These are phyloP conservation scores for Mangifera indica DNA, from an alignment of 345 rosid species.

Conservation along the genomic window DNA sequence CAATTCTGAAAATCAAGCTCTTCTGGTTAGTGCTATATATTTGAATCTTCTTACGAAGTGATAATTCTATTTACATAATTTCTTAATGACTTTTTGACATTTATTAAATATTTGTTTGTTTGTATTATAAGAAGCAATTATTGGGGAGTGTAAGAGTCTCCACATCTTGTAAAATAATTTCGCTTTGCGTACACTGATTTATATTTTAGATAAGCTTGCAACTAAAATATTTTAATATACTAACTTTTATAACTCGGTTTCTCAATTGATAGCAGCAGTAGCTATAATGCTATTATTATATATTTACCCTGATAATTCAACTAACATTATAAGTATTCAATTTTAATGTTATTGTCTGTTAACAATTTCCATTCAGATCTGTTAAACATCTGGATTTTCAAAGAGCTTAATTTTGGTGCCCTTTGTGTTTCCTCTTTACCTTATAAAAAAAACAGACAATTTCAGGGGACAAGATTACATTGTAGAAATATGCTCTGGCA, in stretches of 20 bases:
- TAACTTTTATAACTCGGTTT: too few relatives aligned
- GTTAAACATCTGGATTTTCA: neutral
- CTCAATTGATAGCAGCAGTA: neutral
- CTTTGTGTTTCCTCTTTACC: neutral
- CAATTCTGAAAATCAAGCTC: constrained; percentile 75
- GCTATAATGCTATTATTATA: neutral
- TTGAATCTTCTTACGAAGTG: constrained; percentile 2
- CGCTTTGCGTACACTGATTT: too few relatives aligned
- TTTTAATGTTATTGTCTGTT: neutral
- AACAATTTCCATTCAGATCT: neutral
- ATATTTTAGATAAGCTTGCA: too few relatives aligned
- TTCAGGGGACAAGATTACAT: neutral
- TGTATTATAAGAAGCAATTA: neutral
- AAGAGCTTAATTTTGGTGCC: neutral
- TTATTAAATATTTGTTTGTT: neutral
- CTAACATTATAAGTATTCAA: too few relatives aligned
- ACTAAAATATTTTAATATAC: too few relatives aligned
- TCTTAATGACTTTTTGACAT: neutral
- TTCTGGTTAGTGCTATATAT: constrained; percentile 47
- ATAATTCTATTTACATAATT: constrained; percentile 16
- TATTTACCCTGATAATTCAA: too few relatives aligned
- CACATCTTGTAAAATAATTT: neutral
- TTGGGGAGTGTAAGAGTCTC: neutral
- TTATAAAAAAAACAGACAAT: neutral
- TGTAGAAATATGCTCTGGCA: neutral